A percentile compares a stretch with the other conserved stretches of the same genome.
These are phyloP conservation scores for Plectosphaerella sp. DNA, from an alignment of 2,329 filamentous ascomycete species.

Conservation along the genomic window DNA sequence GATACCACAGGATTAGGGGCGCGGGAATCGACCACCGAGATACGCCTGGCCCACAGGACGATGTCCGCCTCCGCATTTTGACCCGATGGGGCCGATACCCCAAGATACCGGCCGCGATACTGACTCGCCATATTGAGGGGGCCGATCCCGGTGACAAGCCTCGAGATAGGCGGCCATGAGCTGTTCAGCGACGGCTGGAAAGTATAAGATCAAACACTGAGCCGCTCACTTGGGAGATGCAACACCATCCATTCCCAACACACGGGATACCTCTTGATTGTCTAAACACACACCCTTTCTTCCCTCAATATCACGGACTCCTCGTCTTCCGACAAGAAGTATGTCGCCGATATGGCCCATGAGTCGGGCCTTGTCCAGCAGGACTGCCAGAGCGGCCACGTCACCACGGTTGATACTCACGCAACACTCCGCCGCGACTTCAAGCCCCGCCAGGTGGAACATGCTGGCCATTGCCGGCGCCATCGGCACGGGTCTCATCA, in stretches of 20 bases:
- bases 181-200: neutral
- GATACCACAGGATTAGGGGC: neutral
- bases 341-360: neutral
- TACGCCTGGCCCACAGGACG: neutral
- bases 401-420: neutral
- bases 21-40: neutral
- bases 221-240: no score
- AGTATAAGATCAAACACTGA: neutral
- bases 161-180: no score
- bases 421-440: slow-evolving; percentile 9
- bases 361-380: neutral
- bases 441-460: slow-evolving; percentile 22
- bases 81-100: neutral
- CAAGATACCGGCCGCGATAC: neutral
- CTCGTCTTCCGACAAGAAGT: neutral
- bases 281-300: neutral
- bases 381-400: neutral
- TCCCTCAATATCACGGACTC: neutral
- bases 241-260: no score
- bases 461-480: slow-evolving; percentile 34
- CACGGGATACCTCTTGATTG: neutral
- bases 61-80: neutral
- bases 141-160: no score
- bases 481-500: slow-evolving; percentile 38
- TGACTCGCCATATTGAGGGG: no score